Base-by-base conservation (phyloP, 2,329 filamentous ascomycete genomes). In the Elsinoe fawcettii region DNA sequence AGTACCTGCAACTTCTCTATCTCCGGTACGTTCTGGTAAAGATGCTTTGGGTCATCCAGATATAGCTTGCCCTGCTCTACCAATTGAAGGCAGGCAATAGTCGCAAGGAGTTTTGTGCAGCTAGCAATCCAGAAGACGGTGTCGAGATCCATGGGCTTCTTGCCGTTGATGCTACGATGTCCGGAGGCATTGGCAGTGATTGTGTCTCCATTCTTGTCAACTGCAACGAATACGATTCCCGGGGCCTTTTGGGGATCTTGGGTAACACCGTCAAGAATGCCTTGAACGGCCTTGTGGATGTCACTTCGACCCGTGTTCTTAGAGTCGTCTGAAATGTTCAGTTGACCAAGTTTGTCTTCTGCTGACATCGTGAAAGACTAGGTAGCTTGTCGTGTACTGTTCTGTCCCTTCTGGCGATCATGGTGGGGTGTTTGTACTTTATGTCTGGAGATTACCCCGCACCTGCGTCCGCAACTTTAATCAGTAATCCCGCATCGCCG, bases 101-200 rank as follows among this genome's bases (percentile, higher is more conserved):
- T 70, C 2, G 66, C 66, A 0, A 78, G 62, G 55, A 77, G 63
- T 62, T 77, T 77, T 12, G 70, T 72, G 64, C 76, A 80, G 1
- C 75, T 78, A 1, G 78, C 77, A 18, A 81, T 77, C 77, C 77
- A 81, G 63, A 84, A 87, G 1, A 82, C 70, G 7, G 74, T 81
- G 37, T 87, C 82, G 0, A 82, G 68, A 0, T 76, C 77, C 78
- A 87, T 82, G 3, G 76, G 71, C 46, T 81, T 75, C 0, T 71
- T 62, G 1, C 66, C 66, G 6, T 71, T 66, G 3, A 75, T 57
- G 12, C 72, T 69, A 23, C 66, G 64, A 30, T 70, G 74, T 9
- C 75, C 75, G 3, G 74, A 72, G 2, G 74, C 71, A 59, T 71
- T 67, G 44, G 73, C 68, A 23, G 70, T 67, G 9, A 77, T 68